A percentile compares a stretch with the other conserved stretches of the same genome.
Evolutionary conservation across 208 protist genomes (phyloP).

Genomic region (Leishmania mexicana): DNA sequence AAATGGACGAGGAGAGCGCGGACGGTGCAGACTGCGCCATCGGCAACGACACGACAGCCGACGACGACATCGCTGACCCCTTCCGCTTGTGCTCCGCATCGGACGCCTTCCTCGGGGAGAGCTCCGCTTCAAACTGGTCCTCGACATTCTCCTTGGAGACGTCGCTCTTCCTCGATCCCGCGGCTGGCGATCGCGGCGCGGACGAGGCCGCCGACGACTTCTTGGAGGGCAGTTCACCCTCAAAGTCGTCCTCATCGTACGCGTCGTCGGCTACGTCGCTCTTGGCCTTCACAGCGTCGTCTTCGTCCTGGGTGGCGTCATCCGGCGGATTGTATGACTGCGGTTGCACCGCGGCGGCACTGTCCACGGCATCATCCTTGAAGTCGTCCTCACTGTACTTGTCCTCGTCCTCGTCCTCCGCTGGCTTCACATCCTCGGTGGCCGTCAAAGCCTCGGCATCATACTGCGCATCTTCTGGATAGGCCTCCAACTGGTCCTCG

Average conservation of each 20-base stretch:
- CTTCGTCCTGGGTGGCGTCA: background rate
- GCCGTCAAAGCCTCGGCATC: background rate
- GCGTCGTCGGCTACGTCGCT: constrained; percentile 8
- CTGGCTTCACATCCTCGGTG: background rate
- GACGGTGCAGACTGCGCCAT: constrained; percentile 2
- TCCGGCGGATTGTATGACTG: too few relatives aligned
- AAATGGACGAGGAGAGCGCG: constrained; percentile 3
- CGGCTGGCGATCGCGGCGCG: background rate
- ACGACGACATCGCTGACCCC: constrained; percentile 2
- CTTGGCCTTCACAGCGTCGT: constrained; percentile 3
- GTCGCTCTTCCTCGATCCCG: background rate
- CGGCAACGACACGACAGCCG: background rate
- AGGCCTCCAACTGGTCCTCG: background rate
- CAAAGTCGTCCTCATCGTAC: constrained; percentile 34
- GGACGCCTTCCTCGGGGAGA: constrained; percentile 3
- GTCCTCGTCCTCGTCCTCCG: background rate
- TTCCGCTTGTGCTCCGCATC: constrained; percentile 1
- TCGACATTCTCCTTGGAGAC: background rate
- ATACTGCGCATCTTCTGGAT: background rate
- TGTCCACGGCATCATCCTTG: background rate
- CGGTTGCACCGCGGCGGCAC: too few relatives aligned
- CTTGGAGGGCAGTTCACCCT: constrained; percentile 24
- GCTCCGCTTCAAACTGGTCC: constrained; percentile 1
- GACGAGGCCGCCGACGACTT: constrained; percentile 4
- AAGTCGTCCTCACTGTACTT: too few relatives aligned